These are phyloP conservation scores for Oryza meridionalis DNA, from an alignment of 176 grass and related monocot genomes.

Conservation along the genomic window DNA sequence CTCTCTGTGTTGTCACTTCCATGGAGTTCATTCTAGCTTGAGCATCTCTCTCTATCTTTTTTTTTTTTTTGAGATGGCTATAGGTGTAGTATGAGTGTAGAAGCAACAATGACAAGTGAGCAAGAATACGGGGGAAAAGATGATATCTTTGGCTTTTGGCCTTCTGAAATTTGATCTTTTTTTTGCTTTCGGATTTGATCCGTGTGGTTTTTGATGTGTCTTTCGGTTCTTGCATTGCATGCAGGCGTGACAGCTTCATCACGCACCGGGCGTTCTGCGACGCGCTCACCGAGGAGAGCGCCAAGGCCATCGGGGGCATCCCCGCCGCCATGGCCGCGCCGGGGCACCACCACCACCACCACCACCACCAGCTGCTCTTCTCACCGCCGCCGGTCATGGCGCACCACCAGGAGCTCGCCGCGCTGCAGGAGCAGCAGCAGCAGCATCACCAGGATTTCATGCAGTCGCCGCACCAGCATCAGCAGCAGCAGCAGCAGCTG, in stretches of 20 bases:
- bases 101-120: slow-evolving; percentile 30
- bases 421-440: slow-evolving; percentile 31
- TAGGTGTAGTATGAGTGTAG: neutral
- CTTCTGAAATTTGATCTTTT: neutral
- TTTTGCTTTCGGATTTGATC: slow-evolving; percentile 13
- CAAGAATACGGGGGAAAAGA: slow-evolving; percentile 16
- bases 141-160: neutral
- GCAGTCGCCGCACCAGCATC: slow-evolving; percentile 24
- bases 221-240: slow-evolving; percentile 20
- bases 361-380: slow-evolving; percentile 52
- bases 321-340: slow-evolving; percentile 12
- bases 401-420: slow-evolving; percentile 46
- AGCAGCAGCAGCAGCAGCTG: neutral
- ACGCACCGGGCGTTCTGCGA: slow-evolving; percentile 99
- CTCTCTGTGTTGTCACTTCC: slow-evolving; percentile 20
- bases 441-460: slow-evolving; percentile 38
- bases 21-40: neutral
- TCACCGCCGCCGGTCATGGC: slow-evolving; percentile 37
- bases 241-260: slow-evolving; percentile 99
- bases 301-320: slow-evolving; percentile 63
- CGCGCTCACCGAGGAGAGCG: slow-evolving; percentile 88
- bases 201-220: neutral
- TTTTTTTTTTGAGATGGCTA: no score
- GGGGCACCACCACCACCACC: slow-evolving; percentile 37
- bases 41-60: neutral